Percentiles rank a stretch among this genome's conserved stretches.
Conservation (phyloP, 2,329 filamentous ascomycete genomes). For the Xylariaceae sp. region DNA sequence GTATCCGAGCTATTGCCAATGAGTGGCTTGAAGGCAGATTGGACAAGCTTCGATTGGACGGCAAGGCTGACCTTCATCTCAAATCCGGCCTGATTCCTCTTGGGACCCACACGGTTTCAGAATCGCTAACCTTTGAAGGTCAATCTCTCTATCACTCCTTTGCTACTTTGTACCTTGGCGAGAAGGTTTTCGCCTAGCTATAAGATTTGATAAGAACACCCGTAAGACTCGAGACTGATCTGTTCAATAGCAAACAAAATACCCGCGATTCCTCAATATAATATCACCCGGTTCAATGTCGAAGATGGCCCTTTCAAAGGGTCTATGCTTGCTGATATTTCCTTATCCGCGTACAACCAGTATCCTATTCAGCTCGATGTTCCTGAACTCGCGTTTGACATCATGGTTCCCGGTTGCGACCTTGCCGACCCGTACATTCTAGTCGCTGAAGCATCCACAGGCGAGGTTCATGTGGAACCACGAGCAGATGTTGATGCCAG, state of each 20-base stretch:
- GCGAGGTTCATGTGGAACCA: slow-evolving; percentile 62
- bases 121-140: slow-evolving; percentile 81
- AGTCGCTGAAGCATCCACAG: slow-evolving; percentile 71
- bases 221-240: slow-evolving; percentile 29
- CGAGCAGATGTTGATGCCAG: slow-evolving; percentile 63
- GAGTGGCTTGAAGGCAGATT: slow-evolving; percentile 83
- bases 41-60: slow-evolving; percentile 65
- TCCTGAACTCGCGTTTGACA: slow-evolving; percentile 77
- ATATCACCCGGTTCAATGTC: slow-evolving; percentile 76
- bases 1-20: slow-evolving; percentile 74
- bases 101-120: slow-evolving; percentile 69
- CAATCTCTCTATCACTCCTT: slow-evolving; percentile 64
- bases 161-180: slow-evolving; percentile 57
- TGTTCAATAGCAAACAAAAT: slow-evolving; percentile 59
- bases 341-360: slow-evolving; percentile 66
- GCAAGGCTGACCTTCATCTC: slow-evolving; percentile 67
- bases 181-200: slow-evolving; percentile 43
- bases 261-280: slow-evolving; percentile 74
- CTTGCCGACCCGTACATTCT: slow-evolving; percentile 68
- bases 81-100: slow-evolving; percentile 77
- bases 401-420: slow-evolving; percentile 79
- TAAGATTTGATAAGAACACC: slow-evolving; percentile 2
- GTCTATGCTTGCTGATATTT: slow-evolving; percentile 77
- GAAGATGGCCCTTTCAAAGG: slow-evolving; percentile 59
- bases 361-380: slow-evolving; percentile 75